These are phyloP conservation scores for Poterioochromonas sp. DNA, from an alignment of 352 stramenopile genomes.

Conservation along the genomic window DNA sequence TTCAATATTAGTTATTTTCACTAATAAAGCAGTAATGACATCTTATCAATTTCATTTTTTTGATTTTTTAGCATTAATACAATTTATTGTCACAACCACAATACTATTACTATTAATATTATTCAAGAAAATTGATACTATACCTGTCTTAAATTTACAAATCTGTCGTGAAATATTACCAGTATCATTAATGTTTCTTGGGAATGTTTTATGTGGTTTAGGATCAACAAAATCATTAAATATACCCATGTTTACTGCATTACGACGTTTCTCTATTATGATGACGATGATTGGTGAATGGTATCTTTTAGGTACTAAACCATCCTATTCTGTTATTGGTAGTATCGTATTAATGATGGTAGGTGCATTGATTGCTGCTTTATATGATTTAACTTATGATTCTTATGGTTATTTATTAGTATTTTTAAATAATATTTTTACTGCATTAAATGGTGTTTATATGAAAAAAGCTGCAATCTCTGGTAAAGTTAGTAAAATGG, in stretches of 20 bases:
- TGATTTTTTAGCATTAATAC: conserved; percentile 44
- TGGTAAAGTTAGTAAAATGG: conserved; percentile 45
- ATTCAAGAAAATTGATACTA: conserved; percentile 38
- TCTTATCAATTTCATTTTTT: conserved; percentile 49
- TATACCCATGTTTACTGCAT: conserved; percentile 52
- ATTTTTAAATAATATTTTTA: conserved; percentile 55
- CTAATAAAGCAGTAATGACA: conserved; percentile 51
- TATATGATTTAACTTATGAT: conserved; percentile 52
- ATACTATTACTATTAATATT: conserved; percentile 36
- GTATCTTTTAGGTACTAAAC: conserved; percentile 46
- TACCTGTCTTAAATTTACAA: not conserved
- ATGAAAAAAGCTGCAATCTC: conserved; percentile 48
- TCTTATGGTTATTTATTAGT: conserved; percentile 48
- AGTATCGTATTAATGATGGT: conserved; percentile 50
- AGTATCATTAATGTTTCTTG: conserved; percentile 50
- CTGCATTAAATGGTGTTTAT: conserved; percentile 49
- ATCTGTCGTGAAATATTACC: conserved; percentile 46
- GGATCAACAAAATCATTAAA: conserved; percentile 49
- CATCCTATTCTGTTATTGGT: conserved; percentile 37
- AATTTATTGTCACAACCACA: conserved; percentile 44
- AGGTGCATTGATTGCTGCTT: conserved; percentile 50
- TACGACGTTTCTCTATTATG: conserved; percentile 50
- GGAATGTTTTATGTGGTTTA: conserved; percentile 52
- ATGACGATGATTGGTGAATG: conserved; percentile 54
- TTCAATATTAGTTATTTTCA: conserved; percentile 44